Base-by-base conservation (phyloP, 2,329 filamentous ascomycete genomes). In the Didymella sp. region DNA sequence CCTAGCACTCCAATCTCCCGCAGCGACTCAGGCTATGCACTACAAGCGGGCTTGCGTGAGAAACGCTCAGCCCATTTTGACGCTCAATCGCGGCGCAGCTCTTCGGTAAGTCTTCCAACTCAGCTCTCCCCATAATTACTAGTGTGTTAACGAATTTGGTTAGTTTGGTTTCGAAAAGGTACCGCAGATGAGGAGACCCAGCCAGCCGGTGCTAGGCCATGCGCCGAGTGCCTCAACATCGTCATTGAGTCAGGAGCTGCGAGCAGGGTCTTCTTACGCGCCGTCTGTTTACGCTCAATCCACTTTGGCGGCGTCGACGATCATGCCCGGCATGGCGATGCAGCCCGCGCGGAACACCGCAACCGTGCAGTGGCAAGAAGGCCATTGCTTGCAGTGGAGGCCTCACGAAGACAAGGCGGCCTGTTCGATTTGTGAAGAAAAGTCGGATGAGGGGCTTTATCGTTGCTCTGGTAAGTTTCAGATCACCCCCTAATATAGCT, bases 41-140 rank as follows among this genome's bases (percentile, higher is more conserved):
- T 96, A 53, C 89, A 93, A 61, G 87, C 90, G 17, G 96, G 91
- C 4, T 81, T 99, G 55, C 87, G 92, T 28, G 95, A 98, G 78
- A 99, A 98, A 80, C 87, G 94, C 48, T 98, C 95, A 3, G 93
- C 91, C 1, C 92, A 97, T 73, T 96, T 98, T 65, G 47, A 56
- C 44, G 21, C 46, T 42, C 41, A 53, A 15, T 58, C 38, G 22
- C 42, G 53, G 43, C 54, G 51, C 31, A 55, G 33, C 37, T 54
- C 31, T 41, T 40, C 55, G 37, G 51, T 43, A 52, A 35, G 47
- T 48, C n/a, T 19, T 17, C 48, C 48, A 21, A 22, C 62, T 64
- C 63, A 46, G 47, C 43, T 42, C 17, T 24, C 33, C 43, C 19
- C 51, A 31, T 6, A 28, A 47, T 19, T 58, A 33, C 49, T 51